Conservation (phyloP, 2,329 filamentous ascomycete genomes). For the Celoporthe dispersa region DNA sequence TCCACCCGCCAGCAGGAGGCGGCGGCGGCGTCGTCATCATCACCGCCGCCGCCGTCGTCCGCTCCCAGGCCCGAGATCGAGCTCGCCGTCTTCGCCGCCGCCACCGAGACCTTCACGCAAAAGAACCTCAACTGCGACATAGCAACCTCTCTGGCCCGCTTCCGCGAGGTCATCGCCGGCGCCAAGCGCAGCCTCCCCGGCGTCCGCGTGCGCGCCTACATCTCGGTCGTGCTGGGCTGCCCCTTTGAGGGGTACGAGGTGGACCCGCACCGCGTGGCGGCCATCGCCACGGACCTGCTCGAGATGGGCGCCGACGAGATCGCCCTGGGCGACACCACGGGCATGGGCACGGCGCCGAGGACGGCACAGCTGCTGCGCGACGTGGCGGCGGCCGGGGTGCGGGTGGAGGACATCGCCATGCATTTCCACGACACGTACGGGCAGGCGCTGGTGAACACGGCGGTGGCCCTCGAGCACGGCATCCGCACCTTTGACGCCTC, state of each 20-base stretch:
- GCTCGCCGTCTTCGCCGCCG: conserved; percentile 80
- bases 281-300: conserved; percentile 71
- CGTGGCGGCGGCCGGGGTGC: conserved; percentile 68
- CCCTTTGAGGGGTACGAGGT: conserved; percentile 73
- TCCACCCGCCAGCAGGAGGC: conserved; percentile 38
- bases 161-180: conserved; percentile 70
- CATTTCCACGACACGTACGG: conserved; percentile 92
- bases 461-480: conserved; percentile 76
- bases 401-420: conserved; percentile 73
- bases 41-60: conserved; percentile 28
- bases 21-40: conserved; percentile 1
- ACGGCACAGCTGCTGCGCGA: conserved; percentile 68
- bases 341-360: conserved; percentile 81
- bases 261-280: conserved; percentile 64
- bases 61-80: conserved; percentile 60
- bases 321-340: conserved; percentile 86
- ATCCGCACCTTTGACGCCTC: conserved; percentile 80
- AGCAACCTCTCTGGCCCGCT: conserved; percentile 71
- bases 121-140: conserved; percentile 85
- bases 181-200: conserved; percentile 61
- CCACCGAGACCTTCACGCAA: conserved; percentile 79
- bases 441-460: conserved; percentile 81
- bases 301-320: conserved; percentile 92
- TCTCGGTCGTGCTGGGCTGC: conserved; percentile 81
- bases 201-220: conserved; percentile 75